Evolutionary conservation across 495 filamentous ascomycete species (phyloP).

Genomic region (Ramalina intermedia): DNA sequence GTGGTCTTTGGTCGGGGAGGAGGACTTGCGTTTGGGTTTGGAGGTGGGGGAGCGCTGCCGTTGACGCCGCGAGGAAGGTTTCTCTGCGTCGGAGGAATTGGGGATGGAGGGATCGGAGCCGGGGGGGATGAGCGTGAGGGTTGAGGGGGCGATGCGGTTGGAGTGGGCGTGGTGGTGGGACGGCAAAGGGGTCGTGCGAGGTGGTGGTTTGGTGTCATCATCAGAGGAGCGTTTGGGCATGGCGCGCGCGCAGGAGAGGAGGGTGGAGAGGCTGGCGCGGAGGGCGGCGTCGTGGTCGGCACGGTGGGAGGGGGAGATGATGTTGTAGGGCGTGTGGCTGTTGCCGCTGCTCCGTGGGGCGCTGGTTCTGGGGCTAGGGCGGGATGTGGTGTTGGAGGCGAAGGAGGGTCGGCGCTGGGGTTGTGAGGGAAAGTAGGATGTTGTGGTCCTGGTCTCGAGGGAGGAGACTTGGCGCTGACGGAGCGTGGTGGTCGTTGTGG

Average conservation of each 20-base stretch:
- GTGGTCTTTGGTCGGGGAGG: conserved; percentile 31
- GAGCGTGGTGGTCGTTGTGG: neutral
- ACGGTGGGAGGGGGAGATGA: conserved; percentile 62
- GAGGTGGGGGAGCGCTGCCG: conserved; percentile 21
- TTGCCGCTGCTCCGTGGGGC: conserved; percentile 12
- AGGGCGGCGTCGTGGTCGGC: conserved; percentile 88
- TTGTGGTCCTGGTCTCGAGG: conserved; percentile 8
- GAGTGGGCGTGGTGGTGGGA: neutral
- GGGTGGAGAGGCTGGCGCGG: conserved; percentile 78
- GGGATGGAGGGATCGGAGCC: conserved; percentile 35
- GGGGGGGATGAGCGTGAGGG: conserved; percentile 56
- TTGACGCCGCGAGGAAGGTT: conserved; percentile 16
- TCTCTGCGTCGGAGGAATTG: conserved; percentile 7
- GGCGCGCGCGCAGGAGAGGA: conserved; percentile 80
- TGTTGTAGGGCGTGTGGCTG: conserved; percentile 36
- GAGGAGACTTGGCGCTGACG: conserved; percentile 3
- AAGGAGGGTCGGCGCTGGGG: conserved; percentile 4
- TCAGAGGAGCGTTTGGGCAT: conserved; percentile 49
- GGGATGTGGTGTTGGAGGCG: conserved; percentile 13
- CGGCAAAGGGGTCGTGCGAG: neutral
- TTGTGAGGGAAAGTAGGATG: conserved; percentile 19
- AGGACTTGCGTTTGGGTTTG: conserved; percentile 35
- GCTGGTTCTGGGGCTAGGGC: conserved; percentile 15
- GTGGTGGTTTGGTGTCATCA: conserved; percentile 15
- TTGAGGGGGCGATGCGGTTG: conserved; percentile 26